phyloP scores from a whole-genome alignment of 495 filamentous ascomycete species.

The Xylaria flabelliformis region DNA sequence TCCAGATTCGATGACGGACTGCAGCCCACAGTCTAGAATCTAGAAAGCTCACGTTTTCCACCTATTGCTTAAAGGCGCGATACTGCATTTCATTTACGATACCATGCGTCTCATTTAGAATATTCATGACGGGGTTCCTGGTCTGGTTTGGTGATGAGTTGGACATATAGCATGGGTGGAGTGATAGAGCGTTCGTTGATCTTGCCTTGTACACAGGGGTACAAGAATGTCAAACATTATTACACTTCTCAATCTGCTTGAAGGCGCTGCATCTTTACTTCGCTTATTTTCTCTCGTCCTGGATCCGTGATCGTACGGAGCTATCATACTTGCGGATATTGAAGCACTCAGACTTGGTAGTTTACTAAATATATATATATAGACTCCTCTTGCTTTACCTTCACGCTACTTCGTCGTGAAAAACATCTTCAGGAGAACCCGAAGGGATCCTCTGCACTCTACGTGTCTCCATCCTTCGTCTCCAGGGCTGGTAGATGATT shows the following conservation, averaged over 20 bases:
- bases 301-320: background rate
- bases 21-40: slow-evolving; percentile 31
- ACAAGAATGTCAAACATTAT: slow-evolving; percentile 17
- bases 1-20: slow-evolving; percentile 34
- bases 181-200: background rate
- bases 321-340: background rate
- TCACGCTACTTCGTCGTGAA: slow-evolving; percentile 24
- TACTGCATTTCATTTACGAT: slow-evolving; percentile 13
- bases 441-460: slow-evolving; percentile 25
- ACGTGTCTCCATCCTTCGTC: slow-evolving; percentile 51
- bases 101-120: slow-evolving; percentile 22
- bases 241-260: background rate
- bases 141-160: slow-evolving; percentile 6
- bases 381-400: background rate
- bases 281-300: background rate
- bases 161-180: slow-evolving; percentile 1
- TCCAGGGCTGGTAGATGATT: slow-evolving; percentile 77
- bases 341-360: background rate
- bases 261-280: background rate
- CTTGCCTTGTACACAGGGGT: slow-evolving; percentile 4
- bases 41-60: background rate
- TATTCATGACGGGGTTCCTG: background rate
- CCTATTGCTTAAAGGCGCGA: background rate
- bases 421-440: slow-evolving; percentile 27
- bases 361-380: background rate